A percentile compares a stretch with the other conserved stretches of the same genome.
Conservation (phyloP, 805 yeast species). For the Metahyphopichia silvanorum region DNA sequence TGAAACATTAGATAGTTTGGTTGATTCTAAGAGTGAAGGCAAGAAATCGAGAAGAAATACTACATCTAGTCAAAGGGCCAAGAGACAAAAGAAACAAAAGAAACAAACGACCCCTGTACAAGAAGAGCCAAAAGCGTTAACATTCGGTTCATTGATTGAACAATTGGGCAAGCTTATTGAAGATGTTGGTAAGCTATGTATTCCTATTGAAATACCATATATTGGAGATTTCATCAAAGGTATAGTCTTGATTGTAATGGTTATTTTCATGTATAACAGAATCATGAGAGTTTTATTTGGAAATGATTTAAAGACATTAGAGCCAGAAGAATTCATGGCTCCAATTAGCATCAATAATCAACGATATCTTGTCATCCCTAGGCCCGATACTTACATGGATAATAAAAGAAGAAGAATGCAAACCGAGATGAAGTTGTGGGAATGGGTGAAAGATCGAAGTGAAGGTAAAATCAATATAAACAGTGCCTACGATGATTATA, state of each 20-base stretch:
- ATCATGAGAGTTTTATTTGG: too few relatives aligned
- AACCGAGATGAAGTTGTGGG: slow-evolving; percentile 66
- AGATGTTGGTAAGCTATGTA: slow-evolving; percentile 18
- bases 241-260: slow-evolving; percentile 10
- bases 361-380: slow-evolving; percentile 39
- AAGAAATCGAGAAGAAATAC: slow-evolving; percentile 9
- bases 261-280: too few relatives aligned
- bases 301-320: too few relatives aligned
- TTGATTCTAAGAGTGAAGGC: slow-evolving; percentile 7
- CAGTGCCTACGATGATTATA: slow-evolving; percentile 2
- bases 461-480: slow-evolving; percentile 9
- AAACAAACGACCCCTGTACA: slow-evolving; percentile 8
- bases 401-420: slow-evolving; percentile 25
- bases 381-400: slow-evolving; percentile 29
- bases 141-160: too few relatives aligned
- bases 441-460: slow-evolving; percentile 55
- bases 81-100: slow-evolving; percentile 6
- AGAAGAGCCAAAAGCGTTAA: slow-evolving; percentile 9
- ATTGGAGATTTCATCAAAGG: slow-evolving; percentile 21
- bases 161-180: slow-evolving; percentile 18
- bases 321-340: slow-evolving; percentile 6
- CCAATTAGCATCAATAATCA: slow-evolving; percentile 28
- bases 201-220: slow-evolving; percentile 25
- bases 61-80: slow-evolving; percentile 10
- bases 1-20: slow-evolving; percentile 22